Percentiles rank a stretch among this genome's conserved stretches.
phyloP scores from a whole-genome alignment of 177 flowering plant species.

The Vitis hybrid region DNA sequence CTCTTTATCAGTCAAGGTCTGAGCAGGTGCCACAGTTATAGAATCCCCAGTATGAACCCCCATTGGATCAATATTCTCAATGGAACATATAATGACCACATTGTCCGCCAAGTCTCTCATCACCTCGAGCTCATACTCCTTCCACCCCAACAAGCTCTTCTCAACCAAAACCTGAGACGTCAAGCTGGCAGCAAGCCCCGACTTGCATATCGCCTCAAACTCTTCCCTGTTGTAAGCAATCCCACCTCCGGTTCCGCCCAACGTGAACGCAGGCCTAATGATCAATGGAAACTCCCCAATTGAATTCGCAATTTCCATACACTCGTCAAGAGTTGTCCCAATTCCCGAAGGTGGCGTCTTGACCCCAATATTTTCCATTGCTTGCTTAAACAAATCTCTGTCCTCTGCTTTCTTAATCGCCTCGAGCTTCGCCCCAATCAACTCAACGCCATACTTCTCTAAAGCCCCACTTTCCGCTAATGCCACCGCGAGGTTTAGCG shows the following conservation, averaged over 20 bases:
- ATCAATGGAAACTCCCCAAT: slow-evolving; percentile 93
- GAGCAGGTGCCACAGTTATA: slow-evolving; percentile 96
- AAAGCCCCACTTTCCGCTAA: slow-evolving; percentile 82
- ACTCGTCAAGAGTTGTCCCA: slow-evolving; percentile 80
- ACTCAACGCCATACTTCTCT: slow-evolving; percentile 72
- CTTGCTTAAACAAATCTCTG: slow-evolving; percentile 89
- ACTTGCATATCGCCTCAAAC: slow-evolving; percentile 87
- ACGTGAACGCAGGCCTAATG: slow-evolving; percentile 85
- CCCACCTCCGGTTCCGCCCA: slow-evolving; percentile 95
- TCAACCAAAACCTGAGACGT: slow-evolving; percentile 91
- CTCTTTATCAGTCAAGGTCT: slow-evolving; percentile 92
- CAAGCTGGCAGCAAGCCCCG: slow-evolving; percentile 84
- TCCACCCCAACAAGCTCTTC: slow-evolving; percentile 97
- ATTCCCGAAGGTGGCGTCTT: slow-evolving; percentile 93
- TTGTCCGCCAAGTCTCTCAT: slow-evolving; percentile 98
- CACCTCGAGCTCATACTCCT: slow-evolving; percentile 96
- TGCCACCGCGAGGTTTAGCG: slow-evolving; percentile 94
- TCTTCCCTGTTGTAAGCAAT: slow-evolving; percentile 95
- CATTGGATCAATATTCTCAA: slow-evolving; percentile 95
- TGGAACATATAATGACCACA: slow-evolving; percentile 94
- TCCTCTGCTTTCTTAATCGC: slow-evolving; percentile 97
- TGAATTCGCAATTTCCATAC: slow-evolving; percentile 61
- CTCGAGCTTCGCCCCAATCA: slow-evolving; percentile 95
- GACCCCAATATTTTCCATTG: slow-evolving; percentile 85
- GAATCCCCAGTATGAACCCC: slow-evolving; percentile 98